Evolutionary conservation across 306 rosid species (phyloP).

Genomic region (Biancaea sappan): DNA sequence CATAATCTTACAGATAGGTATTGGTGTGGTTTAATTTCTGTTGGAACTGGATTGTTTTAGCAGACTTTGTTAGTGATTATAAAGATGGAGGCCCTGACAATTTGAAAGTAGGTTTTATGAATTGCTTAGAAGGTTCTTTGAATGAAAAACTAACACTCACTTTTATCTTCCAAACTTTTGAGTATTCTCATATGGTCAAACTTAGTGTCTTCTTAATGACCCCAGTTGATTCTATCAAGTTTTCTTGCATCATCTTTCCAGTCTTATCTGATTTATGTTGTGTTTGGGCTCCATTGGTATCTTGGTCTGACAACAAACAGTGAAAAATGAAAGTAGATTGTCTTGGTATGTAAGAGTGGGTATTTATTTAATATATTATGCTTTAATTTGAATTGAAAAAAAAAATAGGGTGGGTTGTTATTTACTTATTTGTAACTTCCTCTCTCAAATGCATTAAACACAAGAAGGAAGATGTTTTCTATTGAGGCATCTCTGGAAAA

Average conservation of each 20-base stretch:
- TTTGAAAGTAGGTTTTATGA: slow-evolving; percentile 39
- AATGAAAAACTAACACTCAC: slow-evolving; percentile 36
- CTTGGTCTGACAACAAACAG: too few relatives aligned
- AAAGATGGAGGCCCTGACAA: slow-evolving; percentile 48
- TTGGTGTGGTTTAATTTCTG: slow-evolving; percentile 21
- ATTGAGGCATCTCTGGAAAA: background rate
- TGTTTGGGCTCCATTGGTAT: too few relatives aligned
- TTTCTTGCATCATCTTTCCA: background rate
- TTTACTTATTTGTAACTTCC: background rate
- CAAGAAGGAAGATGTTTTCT: slow-evolving; percentile 13
- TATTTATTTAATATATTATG: too few relatives aligned
- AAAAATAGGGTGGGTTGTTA: background rate
- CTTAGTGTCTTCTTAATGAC: background rate
- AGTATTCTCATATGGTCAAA: slow-evolving; percentile 9
- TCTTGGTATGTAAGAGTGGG: too few relatives aligned
- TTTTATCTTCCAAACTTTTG: slow-evolving; percentile 34
- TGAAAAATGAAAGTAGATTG: background rate
- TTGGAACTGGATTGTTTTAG: slow-evolving; percentile 39
- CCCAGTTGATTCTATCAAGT: background rate
- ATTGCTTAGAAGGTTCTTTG: slow-evolving; percentile 39
- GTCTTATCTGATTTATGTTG: background rate
- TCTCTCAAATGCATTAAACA: background rate
- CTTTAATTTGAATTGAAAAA: too few relatives aligned
- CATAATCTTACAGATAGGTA: slow-evolving; percentile 20
- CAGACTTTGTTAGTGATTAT: slow-evolving; percentile 45